These are phyloP conservation scores for Mucuna pruriens DNA, from an alignment of 306 rosid genomes.

Conservation along the genomic window DNA sequence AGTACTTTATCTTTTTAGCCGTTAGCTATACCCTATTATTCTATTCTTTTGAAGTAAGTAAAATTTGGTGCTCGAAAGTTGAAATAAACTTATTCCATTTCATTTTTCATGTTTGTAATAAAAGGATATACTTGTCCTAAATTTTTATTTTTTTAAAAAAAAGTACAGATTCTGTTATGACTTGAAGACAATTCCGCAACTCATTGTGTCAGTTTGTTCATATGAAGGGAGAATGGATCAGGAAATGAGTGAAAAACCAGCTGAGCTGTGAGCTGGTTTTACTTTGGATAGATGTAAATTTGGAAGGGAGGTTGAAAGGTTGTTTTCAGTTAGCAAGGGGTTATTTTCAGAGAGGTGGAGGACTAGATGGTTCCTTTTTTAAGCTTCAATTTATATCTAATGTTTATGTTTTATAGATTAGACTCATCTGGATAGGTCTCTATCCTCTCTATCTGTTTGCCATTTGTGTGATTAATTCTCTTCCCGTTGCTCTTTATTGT, in stretches of 20 bases:
- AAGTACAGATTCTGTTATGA: conserved; percentile 10
- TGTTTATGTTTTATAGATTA: conserved; percentile 38
- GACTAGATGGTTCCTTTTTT: conserved; percentile 40
- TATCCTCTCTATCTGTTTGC: conserved; percentile 46
- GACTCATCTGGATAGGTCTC: conserved; percentile 37
- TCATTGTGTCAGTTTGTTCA: neutral
- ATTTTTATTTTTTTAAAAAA: neutral
- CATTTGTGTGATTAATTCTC: conserved; percentile 37
- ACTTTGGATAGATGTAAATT: conserved; percentile 36
- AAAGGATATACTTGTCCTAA: neutral
- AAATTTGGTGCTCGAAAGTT: conserved; percentile 31
- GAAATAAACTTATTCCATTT: conserved; percentile 29
- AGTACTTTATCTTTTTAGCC: conserved; percentile 30
- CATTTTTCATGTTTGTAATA: conserved; percentile 3
- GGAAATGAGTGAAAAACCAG: conserved; percentile 2
- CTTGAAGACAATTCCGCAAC: neutral
- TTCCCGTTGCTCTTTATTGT: neutral
- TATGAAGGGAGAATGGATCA: conserved; percentile 3
- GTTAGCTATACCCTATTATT: conserved; percentile 27
- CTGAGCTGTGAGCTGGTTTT: conserved; percentile 18
- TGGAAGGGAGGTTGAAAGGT: conserved; percentile 52
- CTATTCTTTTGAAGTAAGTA: conserved; percentile 39
- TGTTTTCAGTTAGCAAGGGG: conserved; percentile 66
- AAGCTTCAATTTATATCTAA: conserved; percentile 42
- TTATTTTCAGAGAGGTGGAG: conserved; percentile 59